A percentile compares a stretch with the other conserved stretches of the same genome.
Evolutionary conservation across 192 early-diverging fungal species (phyloP).

Genomic region (Chytriomyces sp.): DNA sequence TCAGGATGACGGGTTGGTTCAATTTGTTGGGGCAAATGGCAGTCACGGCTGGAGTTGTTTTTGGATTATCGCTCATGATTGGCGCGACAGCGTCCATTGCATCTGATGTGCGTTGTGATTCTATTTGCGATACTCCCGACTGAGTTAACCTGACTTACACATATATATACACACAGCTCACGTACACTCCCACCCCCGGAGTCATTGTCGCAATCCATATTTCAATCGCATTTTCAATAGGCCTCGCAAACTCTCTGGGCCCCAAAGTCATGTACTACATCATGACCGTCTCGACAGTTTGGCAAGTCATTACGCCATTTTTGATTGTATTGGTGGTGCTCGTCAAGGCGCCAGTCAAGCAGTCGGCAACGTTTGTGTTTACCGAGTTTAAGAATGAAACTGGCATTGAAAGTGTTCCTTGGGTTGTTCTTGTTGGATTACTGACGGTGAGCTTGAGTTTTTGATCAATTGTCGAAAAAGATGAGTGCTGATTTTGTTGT

Average conservation of each 20-base stretch:
- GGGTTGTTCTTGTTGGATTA: constrained; percentile 39
- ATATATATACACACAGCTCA: constrained; percentile 14
- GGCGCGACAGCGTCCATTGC: constrained; percentile 18
- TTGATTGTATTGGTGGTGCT: constrained; percentile 38
- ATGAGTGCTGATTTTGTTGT: neutral
- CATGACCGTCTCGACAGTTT: constrained; percentile 33
- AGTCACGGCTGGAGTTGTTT: constrained; percentile 16
- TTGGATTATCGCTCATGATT: constrained; percentile 24
- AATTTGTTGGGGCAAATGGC: constrained; percentile 45
- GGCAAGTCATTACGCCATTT: constrained; percentile 38
- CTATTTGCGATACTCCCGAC: neutral
- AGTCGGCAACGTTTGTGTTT: constrained; percentile 29
- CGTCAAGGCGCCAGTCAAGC: constrained; percentile 21
- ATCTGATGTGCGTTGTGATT: neutral
- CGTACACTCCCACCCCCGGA: neutral
- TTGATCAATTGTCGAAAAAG: neutral
- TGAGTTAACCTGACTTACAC: too few relatives aligned
- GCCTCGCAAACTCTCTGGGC: constrained; percentile 18
- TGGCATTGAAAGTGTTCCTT: constrained; percentile 29
- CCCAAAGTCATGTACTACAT: constrained; percentile 18
- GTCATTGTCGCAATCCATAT: constrained; percentile 9
- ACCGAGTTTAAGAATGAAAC: constrained; percentile 37
- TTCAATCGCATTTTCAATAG: neutral
- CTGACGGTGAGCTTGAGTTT: constrained; percentile 4
- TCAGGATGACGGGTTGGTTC: constrained; percentile 38